phyloP scores from a whole-genome alignment of 176 grass and related monocot species.

The Poa pratensis region DNA sequence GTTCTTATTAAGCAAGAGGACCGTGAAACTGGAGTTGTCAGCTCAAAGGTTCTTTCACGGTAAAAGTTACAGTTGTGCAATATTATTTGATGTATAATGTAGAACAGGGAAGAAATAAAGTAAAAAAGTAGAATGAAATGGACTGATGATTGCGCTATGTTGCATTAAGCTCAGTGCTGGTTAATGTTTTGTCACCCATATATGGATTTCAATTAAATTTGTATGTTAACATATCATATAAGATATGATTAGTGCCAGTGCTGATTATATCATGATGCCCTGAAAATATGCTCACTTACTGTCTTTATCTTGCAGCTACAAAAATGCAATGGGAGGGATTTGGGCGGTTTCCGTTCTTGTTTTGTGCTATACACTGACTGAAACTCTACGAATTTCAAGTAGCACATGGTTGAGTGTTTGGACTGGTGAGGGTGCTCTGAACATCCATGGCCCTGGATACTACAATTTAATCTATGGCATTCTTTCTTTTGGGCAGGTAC shows the following conservation, averaged over 20 bases:
- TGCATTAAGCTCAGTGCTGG: not conserved
- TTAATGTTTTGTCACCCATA: constrained; percentile 19
- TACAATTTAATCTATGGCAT: constrained; percentile 90
- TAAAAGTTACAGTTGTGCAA: constrained; percentile 40
- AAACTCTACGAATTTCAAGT: constrained; percentile 92
- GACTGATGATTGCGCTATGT: not conserved
- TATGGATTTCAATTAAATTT: constrained; percentile 34
- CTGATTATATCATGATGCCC: constrained; percentile 30
- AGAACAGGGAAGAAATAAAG: not conserved
- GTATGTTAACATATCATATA: not conserved
- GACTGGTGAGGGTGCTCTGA: constrained; percentile 87
- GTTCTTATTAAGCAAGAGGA: constrained; percentile 98
- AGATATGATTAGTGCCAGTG: constrained; percentile 12
- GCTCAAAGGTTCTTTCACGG: constrained; percentile 89
- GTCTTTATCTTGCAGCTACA: constrained; percentile 69
- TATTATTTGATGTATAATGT: constrained; percentile 17
- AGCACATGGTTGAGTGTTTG: constrained; percentile 96
- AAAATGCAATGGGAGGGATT: constrained; percentile 92
- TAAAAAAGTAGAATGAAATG: not conserved
- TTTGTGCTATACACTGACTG: constrained; percentile 79
- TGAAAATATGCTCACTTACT: constrained; percentile 44
- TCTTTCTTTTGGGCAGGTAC: constrained; percentile 92
- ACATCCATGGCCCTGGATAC: constrained; percentile 69
- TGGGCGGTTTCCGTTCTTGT: constrained; percentile 83
- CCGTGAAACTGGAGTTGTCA: constrained; percentile 96